phyloP scores from a whole-genome alignment of 2,329 filamentous ascomycete species.

The Fusarium transvaalense region DNA sequence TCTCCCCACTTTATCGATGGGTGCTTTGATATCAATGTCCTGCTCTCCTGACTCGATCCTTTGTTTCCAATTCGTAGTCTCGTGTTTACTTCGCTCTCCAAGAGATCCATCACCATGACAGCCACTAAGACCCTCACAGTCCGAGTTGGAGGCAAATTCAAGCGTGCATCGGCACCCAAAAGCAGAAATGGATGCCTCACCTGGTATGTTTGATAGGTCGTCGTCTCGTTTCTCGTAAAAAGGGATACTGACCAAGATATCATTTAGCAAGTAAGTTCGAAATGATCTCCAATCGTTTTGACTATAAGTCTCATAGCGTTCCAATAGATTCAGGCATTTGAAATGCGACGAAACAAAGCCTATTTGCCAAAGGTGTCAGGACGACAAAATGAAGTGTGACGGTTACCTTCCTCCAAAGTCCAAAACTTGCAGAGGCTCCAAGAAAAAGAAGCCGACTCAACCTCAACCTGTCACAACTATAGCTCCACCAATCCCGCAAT shows the following conservation, averaged over 20 bases:
- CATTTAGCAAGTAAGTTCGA: constrained; percentile 1
- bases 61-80: constrained; percentile 10
- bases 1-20: too few species aligned
- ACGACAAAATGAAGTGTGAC: constrained; percentile 25
- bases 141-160: constrained; percentile 8
- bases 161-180: constrained; percentile 19
- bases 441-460: background rate
- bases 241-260: background rate
- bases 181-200: constrained; percentile 16
- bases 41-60: background rate
- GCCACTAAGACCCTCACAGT: background rate
- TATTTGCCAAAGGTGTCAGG: constrained; percentile 11
- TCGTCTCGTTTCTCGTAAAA: background rate
- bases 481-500: background rate
- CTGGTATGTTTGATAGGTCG: constrained; percentile 15
- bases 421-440: background rate
- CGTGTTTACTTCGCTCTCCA: background rate
- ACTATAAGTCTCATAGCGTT: background rate
- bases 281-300: fast-evolving
- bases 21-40: background rate
- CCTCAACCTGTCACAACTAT: fast-evolving
- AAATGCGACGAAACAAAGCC: constrained; percentile 24
- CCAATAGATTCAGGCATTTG: constrained; percentile 2
- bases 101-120: background rate
- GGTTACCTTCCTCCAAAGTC: constrained; percentile 17